Percentiles rank a stretch among this genome's conserved stretches.
phyloP scores from a whole-genome alignment of 169 alveolate species.

The Eimeria praecox region DNA sequence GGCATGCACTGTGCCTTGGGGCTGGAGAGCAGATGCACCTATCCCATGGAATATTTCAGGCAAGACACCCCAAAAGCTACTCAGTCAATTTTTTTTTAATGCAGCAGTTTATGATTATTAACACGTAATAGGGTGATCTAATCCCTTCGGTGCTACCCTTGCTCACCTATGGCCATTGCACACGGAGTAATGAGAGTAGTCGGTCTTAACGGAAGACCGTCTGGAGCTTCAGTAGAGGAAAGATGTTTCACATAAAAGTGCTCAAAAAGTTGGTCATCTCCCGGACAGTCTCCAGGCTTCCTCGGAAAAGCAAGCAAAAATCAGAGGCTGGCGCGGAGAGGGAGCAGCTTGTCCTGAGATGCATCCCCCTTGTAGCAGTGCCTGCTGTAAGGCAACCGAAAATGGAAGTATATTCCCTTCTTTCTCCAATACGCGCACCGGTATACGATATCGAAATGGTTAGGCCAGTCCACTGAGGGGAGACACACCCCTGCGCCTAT shows the following conservation, averaged over 20 bases:
- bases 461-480: too few species aligned
- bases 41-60: not conserved
- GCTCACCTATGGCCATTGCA: not conserved
- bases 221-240: not conserved
- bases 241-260: not conserved
- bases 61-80: not conserved
- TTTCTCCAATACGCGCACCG: not conserved
- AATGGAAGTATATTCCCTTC: not conserved
- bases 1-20: constrained; percentile 9
- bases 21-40: constrained; percentile 2
- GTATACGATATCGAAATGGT: too few species aligned
- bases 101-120: not conserved
- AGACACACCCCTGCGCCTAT: too few species aligned
- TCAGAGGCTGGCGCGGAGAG: not conserved
- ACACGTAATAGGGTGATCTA: not conserved
- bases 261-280: not conserved
- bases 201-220: not conserved
- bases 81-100: not conserved
- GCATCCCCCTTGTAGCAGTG: not conserved
- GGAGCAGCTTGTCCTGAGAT: not conserved
- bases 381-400: not conserved
- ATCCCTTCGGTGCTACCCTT: not conserved
- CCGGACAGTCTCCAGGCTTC: not conserved
- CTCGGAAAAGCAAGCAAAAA: not conserved
- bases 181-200: not conserved